Conservation (phyloP, 257 asterid species). For the Plectranthus barbatus region DNA sequence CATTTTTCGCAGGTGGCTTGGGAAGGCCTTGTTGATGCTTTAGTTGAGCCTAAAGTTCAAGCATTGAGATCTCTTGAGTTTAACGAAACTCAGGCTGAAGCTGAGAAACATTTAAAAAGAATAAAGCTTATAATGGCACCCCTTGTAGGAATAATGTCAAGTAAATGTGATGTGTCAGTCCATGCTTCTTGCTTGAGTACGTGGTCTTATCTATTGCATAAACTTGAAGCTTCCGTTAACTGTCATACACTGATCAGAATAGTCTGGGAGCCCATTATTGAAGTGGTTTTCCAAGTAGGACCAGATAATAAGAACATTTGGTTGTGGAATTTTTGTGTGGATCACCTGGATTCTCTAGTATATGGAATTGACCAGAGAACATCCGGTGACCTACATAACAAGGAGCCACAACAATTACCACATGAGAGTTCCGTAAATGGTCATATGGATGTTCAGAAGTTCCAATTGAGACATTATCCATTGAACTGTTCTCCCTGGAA, state of each 20-base stretch:
- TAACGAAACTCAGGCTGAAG: conserved; percentile 16
- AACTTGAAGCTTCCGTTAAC: conserved; percentile 49
- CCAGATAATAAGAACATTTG: conserved; percentile 42
- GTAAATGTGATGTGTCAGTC: conserved; percentile 64
- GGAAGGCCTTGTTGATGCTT: conserved; percentile 73
- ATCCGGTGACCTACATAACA: conserved; percentile 19
- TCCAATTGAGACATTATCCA: conserved; percentile 43
- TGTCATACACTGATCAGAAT: conserved; percentile 30
- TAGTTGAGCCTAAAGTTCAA: conserved; percentile 36
- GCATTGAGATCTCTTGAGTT: conserved; percentile 19
- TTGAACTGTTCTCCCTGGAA: conserved; percentile 55
- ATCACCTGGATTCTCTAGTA: conserved; percentile 49
- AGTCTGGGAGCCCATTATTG: conserved; percentile 66
- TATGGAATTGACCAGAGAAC: conserved; percentile 31
- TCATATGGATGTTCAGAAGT: conserved; percentile 28
- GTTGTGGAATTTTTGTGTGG: conserved; percentile 56
- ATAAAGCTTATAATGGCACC: conserved; percentile 75
- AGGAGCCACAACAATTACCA: conserved; percentile 16
- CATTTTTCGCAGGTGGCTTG: conserved; percentile 56
- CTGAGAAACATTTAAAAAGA: conserved; percentile 31
- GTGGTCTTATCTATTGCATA: conserved; percentile 77
- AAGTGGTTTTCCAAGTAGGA: conserved; percentile 46
- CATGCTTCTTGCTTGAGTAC: conserved; percentile 66
- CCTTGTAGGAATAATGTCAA: conserved; percentile 51
- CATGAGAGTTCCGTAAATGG: conserved; percentile 14